Percentiles rank a stretch among this genome's conserved stretches.
Evolutionary conservation across 352 stramenopile genomes (phyloP).

Genomic region (Pythium dissimile): DNA sequence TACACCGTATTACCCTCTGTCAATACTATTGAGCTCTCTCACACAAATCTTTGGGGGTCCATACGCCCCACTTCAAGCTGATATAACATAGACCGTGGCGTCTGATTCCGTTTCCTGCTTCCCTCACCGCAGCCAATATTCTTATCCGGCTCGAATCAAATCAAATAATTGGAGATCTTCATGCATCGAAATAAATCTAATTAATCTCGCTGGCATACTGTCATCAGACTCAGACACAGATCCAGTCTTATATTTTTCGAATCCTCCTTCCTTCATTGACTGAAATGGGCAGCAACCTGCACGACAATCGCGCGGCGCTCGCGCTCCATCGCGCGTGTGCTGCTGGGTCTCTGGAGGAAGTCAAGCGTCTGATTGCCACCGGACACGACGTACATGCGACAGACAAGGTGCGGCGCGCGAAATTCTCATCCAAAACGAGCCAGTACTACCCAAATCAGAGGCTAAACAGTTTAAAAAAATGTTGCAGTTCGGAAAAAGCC

Average conservation of each 20-base stretch:
- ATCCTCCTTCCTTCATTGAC: neutral
- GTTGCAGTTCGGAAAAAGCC: neutral
- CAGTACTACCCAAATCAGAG: neutral
- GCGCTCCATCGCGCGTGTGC: neutral
- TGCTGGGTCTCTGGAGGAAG: neutral
- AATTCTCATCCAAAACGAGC: neutral
- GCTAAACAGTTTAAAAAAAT: neutral
- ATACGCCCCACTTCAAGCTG: too few relatives aligned
- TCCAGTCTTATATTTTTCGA: neutral
- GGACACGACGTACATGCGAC: neutral
- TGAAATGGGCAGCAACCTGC: neutral
- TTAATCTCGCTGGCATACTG: too few relatives aligned
- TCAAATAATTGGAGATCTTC: too few relatives aligned
- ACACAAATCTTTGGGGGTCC: too few relatives aligned
- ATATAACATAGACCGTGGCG: too few relatives aligned
- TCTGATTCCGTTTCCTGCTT: too few relatives aligned
- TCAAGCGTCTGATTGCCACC: neutral
- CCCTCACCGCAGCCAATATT: too few relatives aligned
- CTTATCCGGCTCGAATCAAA: too few relatives aligned
- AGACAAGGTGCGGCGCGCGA: neutral
- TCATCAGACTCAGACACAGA: neutral
- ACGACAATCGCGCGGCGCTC: neutral
- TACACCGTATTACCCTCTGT: too few relatives aligned
- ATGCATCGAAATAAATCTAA: too few relatives aligned
- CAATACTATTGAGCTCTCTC: too few relatives aligned